Conservation (phyloP, 768 basidiomycete species). For the Phaffia tasmanica region DNA sequence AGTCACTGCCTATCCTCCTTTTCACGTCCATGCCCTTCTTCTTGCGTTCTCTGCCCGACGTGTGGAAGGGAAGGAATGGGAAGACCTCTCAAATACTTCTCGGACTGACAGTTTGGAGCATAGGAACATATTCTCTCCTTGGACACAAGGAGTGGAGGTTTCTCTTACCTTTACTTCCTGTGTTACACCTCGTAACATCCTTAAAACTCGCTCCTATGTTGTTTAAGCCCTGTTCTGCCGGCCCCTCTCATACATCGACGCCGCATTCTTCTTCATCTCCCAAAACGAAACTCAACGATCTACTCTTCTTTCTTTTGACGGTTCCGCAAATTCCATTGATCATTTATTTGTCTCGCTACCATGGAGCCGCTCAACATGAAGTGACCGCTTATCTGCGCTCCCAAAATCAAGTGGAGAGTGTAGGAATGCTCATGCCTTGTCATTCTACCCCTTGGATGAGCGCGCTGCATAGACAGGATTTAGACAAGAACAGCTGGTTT, state of each 20-base stretch:
- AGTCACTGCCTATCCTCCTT: conserved; percentile 73
- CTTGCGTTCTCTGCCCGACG: conserved; percentile 31
- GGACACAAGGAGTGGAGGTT: conserved; percentile 99
- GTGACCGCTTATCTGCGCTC: conserved; percentile 58
- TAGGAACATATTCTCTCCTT: conserved; percentile 59
- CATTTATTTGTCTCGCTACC: conserved; percentile 61
- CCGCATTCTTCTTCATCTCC: conserved; percentile 25
- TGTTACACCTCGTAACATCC: conserved; percentile 67
- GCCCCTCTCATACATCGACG: not conserved
- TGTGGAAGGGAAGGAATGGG: not conserved
- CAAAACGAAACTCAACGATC: conserved; percentile 11
- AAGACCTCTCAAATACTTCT: conserved; percentile 39
- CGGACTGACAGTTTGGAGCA: conserved; percentile 50
- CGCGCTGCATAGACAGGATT: conserved; percentile 61
- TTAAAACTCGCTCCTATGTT: not conserved
- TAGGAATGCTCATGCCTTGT: conserved; percentile 89
- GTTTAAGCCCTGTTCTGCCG: not conserved
- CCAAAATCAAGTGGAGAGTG: conserved; percentile 43
- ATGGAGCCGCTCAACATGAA: conserved; percentile 65
- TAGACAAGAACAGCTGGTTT: conserved; percentile 61
- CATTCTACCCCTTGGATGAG: conserved; percentile 91
- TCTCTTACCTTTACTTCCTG: conserved; percentile 77
- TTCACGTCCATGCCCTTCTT: conserved; percentile 62
- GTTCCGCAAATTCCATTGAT: conserved; percentile 49
- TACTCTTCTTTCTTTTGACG: conserved; percentile 42